Percentiles rank a stretch among this genome's conserved stretches.
These are phyloP conservation scores for Exophiala sideris DNA, from an alignment of 2,329 filamentous ascomycete species.

Conservation along the genomic window DNA sequence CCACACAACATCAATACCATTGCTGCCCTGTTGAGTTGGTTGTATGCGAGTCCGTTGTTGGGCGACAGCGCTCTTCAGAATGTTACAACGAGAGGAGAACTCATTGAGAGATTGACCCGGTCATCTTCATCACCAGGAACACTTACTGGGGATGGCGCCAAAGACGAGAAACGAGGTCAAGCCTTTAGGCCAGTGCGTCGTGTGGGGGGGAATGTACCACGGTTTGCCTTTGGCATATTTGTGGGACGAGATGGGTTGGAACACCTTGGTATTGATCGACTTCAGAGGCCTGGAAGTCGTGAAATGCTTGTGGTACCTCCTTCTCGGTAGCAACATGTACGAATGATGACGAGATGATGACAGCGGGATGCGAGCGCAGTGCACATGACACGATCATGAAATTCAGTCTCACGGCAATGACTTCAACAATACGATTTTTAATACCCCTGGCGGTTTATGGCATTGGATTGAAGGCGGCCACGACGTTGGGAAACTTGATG, in stretches of 20 bases:
- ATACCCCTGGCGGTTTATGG: no score
- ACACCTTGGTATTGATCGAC: conserved; percentile 58
- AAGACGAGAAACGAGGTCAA: background rate
- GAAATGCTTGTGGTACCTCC: conserved; percentile 44
- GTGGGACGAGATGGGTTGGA: conserved; percentile 58
- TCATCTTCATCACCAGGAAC: conserved; percentile 31
- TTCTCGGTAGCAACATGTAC: background rate
- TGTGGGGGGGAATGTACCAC: conserved; percentile 28
- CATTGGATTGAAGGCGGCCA: no score
- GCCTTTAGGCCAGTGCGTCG: conserved; percentile 9
- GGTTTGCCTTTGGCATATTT: conserved; percentile 58
- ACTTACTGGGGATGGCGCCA: conserved; percentile 36
- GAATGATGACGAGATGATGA: background rate
- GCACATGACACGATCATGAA: background rate
- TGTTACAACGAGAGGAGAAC: conserved; percentile 62
- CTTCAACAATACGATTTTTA: background rate
- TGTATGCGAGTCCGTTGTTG: conserved; percentile 68
- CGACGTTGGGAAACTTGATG: no score
- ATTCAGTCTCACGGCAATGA: background rate
- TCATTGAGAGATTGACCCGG: conserved; percentile 66
- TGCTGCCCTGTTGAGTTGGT: conserved; percentile 73
- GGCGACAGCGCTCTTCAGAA: conserved; percentile 70
- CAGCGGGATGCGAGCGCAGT: background rate
- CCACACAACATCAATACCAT: conserved; percentile 71
- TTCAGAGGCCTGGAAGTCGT: conserved; percentile 42